Percentiles rank a stretch among this genome's conserved stretches.
phyloP scores from a whole-genome alignment of 345 rosid genomes.

The thale cress (Arabidopsis thaliana) region TAIR10.1 NC_003070.9:7764501-7765000 shows the following conservation, averaged over 20 bases:
- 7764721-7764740: not conserved
- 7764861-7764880: not conserved
- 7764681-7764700: not conserved
- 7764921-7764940: no score
- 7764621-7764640: conserved; percentile 40
- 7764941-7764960: not conserved
- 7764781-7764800: no score
- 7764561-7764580: conserved; percentile 40
- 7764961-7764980: no score
- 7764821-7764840: no score
- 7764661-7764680: not conserved
- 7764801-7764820: no score
- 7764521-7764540: conserved; percentile 32
- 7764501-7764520: conserved; percentile 36
- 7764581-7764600: conserved; percentile 37
- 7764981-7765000: not conserved
- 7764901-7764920: not conserved
- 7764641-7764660: conserved; percentile 32
- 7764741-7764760: no score
- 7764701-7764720: conserved; percentile 10
- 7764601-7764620: conserved; percentile 35
- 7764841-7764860: not conserved
- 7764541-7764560: conserved; percentile 39
- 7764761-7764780: no score
- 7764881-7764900: not conserved